Evolutionary conservation across 129 eudicot genomes (phyloP).

Genomic region (Tagetes patula): DNA sequence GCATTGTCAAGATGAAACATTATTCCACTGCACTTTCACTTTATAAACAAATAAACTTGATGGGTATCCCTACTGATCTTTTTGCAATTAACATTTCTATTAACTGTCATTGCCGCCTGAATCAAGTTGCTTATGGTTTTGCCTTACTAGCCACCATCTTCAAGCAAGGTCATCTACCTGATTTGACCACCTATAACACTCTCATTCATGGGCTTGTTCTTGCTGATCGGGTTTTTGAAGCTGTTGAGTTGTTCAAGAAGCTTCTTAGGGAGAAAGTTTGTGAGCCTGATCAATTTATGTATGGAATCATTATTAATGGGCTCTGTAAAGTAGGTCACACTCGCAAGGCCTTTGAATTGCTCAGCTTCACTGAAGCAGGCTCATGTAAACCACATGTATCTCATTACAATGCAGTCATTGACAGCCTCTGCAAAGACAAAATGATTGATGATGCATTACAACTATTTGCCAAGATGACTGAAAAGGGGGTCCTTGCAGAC

Average conservation of each 20-base stretch:
- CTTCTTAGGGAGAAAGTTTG: too few relatives aligned
- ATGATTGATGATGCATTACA: not conserved
- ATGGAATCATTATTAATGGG: slow-evolving; percentile 31
- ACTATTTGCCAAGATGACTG: not conserved
- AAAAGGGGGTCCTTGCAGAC: slow-evolving; percentile 31
- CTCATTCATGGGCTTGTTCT: too few relatives aligned
- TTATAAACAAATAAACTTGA: too few relatives aligned
- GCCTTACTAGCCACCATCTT: slow-evolving; percentile 34
- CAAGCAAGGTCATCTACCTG: slow-evolving; percentile 37
- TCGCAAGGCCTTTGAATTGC: slow-evolving; percentile 36
- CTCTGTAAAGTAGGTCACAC: slow-evolving; percentile 15
- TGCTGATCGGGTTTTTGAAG: too few relatives aligned
- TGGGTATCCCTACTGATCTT: not conserved
- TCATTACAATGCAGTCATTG: slow-evolving; percentile 31
- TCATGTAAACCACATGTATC: slow-evolving; percentile 23
- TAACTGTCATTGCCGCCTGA: slow-evolving; percentile 33
- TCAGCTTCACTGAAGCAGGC: slow-evolving; percentile 31
- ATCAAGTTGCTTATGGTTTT: slow-evolving; percentile 33
- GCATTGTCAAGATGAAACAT: too few relatives aligned
- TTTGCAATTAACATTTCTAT: slow-evolving; percentile 33
- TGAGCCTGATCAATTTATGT: not conserved
- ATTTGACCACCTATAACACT: too few relatives aligned
- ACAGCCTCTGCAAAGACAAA: slow-evolving; percentile 32
- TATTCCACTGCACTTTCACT: too few relatives aligned
- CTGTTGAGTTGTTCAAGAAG: too few relatives aligned